Percentiles rank a stretch among this genome's conserved stretches.
phyloP scores from a whole-genome alignment of 495 filamentous ascomycete species.

The Penicillium bovifimosum region DNA sequence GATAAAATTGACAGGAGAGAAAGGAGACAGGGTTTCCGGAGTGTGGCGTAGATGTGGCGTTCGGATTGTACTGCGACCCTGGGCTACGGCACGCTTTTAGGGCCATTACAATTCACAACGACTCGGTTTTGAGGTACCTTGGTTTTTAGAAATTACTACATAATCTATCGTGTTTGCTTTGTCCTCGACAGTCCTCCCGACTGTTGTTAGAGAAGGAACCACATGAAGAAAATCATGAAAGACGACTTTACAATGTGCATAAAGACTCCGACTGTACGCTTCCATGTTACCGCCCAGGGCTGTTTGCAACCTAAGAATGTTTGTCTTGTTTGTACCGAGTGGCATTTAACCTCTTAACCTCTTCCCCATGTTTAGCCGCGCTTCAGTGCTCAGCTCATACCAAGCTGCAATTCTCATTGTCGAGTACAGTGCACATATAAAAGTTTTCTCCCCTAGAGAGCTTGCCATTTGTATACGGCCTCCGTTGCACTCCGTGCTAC shows the following conservation, averaged over 20 bases:
- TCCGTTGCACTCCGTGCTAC: neutral
- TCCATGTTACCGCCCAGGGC: too few species aligned
- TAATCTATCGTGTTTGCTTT: too few species aligned
- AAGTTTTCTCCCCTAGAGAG: neutral
- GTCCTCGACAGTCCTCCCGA: too few species aligned
- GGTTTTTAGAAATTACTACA: too few species aligned
- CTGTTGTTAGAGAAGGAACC: too few species aligned
- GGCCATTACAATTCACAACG: too few species aligned
- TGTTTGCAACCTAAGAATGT: neutral
- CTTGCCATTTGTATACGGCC: neutral
- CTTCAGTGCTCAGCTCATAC: neutral
- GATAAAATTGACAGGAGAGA: constrained; percentile 16
- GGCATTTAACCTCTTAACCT: neutral
- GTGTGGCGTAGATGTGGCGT: constrained; percentile 28
- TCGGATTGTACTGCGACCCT: neutral
- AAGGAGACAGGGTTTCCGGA: constrained; percentile 24
- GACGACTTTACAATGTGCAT: too few species aligned
- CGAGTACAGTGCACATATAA: neutral
- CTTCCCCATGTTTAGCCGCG: neutral
- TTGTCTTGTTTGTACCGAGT: neutral
- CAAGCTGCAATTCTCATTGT: neutral
- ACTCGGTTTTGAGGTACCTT: too few species aligned
- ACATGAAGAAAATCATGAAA: too few species aligned
- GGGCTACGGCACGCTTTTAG: too few species aligned
- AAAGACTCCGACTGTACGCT: too few species aligned